Evolutionary conservation across 2,329 filamentous ascomycete species (phyloP).

Genomic region (Talaromyces sp.): DNA sequence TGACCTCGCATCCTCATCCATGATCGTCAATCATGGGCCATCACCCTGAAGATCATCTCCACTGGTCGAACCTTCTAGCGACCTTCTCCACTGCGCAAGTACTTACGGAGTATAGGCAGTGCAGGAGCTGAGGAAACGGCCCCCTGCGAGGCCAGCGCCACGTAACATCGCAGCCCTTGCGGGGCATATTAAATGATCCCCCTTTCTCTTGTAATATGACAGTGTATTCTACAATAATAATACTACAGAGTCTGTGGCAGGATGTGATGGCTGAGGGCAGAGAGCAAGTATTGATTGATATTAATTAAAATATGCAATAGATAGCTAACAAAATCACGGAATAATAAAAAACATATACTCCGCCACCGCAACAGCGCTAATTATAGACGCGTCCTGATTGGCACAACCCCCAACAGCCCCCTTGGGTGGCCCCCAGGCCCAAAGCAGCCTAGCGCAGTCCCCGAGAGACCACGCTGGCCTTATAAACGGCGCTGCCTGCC

Average conservation of each 20-base stretch:
- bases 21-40: too few species aligned
- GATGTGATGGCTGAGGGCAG: too few species aligned
- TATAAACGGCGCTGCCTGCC: constrained; percentile 24
- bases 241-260: too few species aligned
- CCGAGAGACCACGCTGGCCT: constrained; percentile 36
- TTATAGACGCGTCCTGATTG: background rate
- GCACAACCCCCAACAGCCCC: background rate
- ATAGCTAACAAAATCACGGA: background rate
- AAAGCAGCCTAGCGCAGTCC: background rate
- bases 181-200: too few species aligned
- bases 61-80: background rate
- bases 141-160: background rate
- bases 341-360: background rate
- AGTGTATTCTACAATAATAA: too few species aligned
- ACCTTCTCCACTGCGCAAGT: background rate
- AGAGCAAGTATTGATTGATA: too few species aligned
- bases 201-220: too few species aligned
- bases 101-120: too few species aligned
- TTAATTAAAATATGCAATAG: too few species aligned
- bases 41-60: too few species aligned
- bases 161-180: background rate
- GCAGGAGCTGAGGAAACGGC: background rate
- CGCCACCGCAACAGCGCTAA: background rate
- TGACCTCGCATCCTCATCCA: background rate
- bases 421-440: background rate